A percentile compares a stretch with the other conserved stretches of the same genome.
Evolutionary conservation across 2,329 filamentous ascomycete genomes (phyloP).

Genomic region (Fusarium penzigii): DNA sequence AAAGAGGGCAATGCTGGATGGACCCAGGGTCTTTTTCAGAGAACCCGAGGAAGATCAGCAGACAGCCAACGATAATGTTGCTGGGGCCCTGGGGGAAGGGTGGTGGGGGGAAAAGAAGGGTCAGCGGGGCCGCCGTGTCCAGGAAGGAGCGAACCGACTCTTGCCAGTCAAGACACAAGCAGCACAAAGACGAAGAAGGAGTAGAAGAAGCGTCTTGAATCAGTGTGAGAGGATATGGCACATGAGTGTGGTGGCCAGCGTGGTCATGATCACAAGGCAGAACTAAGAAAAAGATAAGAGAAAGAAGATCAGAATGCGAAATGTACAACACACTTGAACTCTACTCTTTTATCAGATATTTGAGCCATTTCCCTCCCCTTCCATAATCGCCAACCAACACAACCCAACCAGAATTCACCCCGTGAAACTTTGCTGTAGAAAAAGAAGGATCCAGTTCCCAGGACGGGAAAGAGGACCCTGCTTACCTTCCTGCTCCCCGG

Average conservation of each 20-base stretch:
- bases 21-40: slow-evolving; percentile 2
- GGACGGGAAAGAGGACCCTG: slow-evolving; percentile 11
- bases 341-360: slow-evolving; percentile 12
- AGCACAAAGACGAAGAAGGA: slow-evolving; percentile 6
- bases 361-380: slow-evolving; percentile 9
- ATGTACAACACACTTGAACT: slow-evolving; percentile 3
- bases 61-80: slow-evolving; percentile 4
- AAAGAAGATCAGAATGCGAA: slow-evolving; percentile 2
- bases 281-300: slow-evolving; percentile 3
- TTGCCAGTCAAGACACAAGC: background rate
- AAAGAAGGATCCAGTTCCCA: background rate
- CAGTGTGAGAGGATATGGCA: slow-evolving; percentile 17
- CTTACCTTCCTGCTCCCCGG: background rate
- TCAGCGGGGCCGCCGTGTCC: slow-evolving; percentile 26
- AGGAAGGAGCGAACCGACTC: slow-evolving; percentile 8
- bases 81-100: slow-evolving; percentile 9
- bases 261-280: slow-evolving; percentile 27
- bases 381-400: slow-evolving; percentile 4
- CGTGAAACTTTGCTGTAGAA: slow-evolving; percentile 5
- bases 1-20: background rate
- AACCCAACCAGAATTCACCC: no score
- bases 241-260: slow-evolving; percentile 25
- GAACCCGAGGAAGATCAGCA: slow-evolving; percentile 25
- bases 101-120: slow-evolving; percentile 21
- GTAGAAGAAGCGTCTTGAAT: slow-evolving; percentile 10